Percentiles rank a stretch among this genome's conserved stretches.
Conservation (phyloP, 495 filamentous ascomycete species). For the Penicillium steckii region DNA sequence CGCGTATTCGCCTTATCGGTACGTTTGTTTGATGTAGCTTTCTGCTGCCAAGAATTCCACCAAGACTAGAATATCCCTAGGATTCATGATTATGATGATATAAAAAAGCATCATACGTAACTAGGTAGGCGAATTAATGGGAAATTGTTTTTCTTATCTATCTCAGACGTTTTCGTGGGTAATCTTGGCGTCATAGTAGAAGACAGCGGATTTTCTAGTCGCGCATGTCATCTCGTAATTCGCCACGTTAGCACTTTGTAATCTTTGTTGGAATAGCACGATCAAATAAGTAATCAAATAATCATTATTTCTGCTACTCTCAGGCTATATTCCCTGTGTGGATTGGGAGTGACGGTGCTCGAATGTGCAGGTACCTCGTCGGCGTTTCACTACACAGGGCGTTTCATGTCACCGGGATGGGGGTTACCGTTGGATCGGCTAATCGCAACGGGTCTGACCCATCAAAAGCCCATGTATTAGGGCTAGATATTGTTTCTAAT, state of each 20-base stretch:
- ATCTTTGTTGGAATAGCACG: constrained; percentile 8
- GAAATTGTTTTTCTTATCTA: constrained; percentile 9
- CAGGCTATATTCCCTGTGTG: constrained; percentile 8
- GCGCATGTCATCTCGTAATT: constrained; percentile 7
- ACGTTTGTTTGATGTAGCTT: constrained; percentile 15
- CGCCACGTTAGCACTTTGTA: constrained; percentile 9
- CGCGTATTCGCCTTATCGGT: constrained; percentile 9
- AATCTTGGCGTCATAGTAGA: constrained; percentile 11
- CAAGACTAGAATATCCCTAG: constrained; percentile 20
- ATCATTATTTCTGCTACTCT: constrained; percentile 6
- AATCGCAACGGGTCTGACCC: too few relatives aligned
- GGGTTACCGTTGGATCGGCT: too few relatives aligned
- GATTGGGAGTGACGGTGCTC: constrained; percentile 13
- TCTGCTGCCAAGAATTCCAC: constrained; percentile 19
- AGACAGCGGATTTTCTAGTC: constrained; percentile 9
- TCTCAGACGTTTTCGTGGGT: constrained; percentile 9
- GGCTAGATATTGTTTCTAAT: too few relatives aligned
- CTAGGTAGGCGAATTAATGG: constrained; percentile 4
- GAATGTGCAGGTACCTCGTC: constrained; percentile 16
- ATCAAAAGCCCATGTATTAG: too few relatives aligned
- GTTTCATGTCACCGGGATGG: constrained; percentile 26
- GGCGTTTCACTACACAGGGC: constrained; percentile 21
- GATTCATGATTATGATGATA: constrained; percentile 21
- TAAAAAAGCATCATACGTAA: neutral
- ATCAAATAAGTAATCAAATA: constrained; percentile 2